Conservation (phyloP, 2,329 filamentous ascomycete genomes). For the Monilinia vaccinii-corymbosi region DNA sequence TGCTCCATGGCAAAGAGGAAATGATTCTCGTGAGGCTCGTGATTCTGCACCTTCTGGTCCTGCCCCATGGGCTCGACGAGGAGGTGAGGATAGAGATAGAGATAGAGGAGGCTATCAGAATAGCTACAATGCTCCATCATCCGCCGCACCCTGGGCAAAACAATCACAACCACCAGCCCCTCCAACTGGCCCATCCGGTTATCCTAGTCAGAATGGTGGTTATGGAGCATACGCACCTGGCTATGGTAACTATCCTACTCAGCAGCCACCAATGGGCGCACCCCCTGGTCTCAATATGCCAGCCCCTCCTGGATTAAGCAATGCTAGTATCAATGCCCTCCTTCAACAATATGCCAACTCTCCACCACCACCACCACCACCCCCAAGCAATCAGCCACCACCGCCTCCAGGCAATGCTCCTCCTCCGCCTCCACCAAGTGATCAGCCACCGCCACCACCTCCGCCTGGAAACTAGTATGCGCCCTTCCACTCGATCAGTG, state of each 20-base stretch:
- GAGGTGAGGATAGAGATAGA: conserved; percentile 34
- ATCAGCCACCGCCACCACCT: conserved; percentile 20
- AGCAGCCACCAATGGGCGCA: conserved; percentile 37
- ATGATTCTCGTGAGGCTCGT: conserved; percentile 35
- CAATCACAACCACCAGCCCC: conserved; percentile 32
- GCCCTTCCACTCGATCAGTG: not conserved
- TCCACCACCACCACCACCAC: conserved; percentile 45
- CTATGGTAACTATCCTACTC: conserved; percentile 31
- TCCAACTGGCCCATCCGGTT: conserved; percentile 22
- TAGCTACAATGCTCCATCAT: conserved; percentile 40
- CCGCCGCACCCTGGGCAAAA: conserved; percentile 32
- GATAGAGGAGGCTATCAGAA: conserved; percentile 40
- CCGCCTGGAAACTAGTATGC: conserved; percentile 9
- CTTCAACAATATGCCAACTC: conserved; percentile 51
- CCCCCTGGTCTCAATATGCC: conserved; percentile 28
- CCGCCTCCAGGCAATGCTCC: conserved; percentile 47
- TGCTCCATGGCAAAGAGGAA: conserved; percentile 60
- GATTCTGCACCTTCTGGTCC: conserved; percentile 32
- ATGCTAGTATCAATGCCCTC: conserved; percentile 52
- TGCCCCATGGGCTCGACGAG: conserved; percentile 56
- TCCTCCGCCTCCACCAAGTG: conserved; percentile 50
- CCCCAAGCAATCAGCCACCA: conserved; percentile 31
- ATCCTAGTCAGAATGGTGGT: conserved; percentile 39
- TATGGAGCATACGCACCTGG: conserved; percentile 42
- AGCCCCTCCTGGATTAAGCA: conserved; percentile 39